phyloP scores from a whole-genome alignment of 176 grass and related monocot species.

The Oryza australiensis region DNA sequence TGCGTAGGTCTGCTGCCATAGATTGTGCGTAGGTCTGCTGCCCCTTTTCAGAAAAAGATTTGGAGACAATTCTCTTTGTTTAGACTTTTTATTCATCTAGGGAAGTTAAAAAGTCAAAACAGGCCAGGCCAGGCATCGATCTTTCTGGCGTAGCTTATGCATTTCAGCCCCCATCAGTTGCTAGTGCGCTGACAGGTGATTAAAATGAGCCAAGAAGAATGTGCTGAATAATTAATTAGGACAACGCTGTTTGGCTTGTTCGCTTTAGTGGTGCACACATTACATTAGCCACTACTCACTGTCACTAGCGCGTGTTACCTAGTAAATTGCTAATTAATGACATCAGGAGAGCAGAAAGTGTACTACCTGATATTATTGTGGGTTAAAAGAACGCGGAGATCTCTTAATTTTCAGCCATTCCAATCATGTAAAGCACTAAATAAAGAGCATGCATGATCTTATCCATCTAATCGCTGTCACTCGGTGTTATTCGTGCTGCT shows the following conservation, averaged over 20 bases:
- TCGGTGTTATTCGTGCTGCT: conserved; percentile 12
- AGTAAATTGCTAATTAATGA: conserved; percentile 38
- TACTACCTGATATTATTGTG: conserved; percentile 25
- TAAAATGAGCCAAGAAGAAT: conserved; percentile 9
- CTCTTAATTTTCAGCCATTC: conserved; percentile 29
- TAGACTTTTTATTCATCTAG: neutral
- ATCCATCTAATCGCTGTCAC: conserved; percentile 50
- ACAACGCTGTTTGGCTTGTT: conserved; percentile 23
- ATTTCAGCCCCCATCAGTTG: neutral
- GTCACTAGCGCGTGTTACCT: conserved; percentile 33
- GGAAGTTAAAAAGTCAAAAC: neutral
- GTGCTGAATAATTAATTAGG: neutral
- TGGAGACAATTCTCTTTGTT: neutral
- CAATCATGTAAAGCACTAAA: conserved; percentile 60
- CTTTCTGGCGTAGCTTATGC: neutral
- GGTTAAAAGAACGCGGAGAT: conserved; percentile 3
- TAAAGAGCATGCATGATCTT: conserved; percentile 43
- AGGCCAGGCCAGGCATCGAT: neutral
- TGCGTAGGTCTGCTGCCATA: neutral
- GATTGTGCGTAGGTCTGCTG: neutral
- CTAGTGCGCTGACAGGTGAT: neutral
- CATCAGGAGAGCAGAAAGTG: conserved; percentile 42
- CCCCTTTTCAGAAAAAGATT: neutral
- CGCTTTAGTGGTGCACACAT: conserved; percentile 46
- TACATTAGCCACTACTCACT: conserved; percentile 1